A percentile compares a stretch with the other conserved stretches of the same genome.
Conservation (phyloP, 2,329 filamentous ascomycete species). For the Pestalotiopsis fici region DNA sequence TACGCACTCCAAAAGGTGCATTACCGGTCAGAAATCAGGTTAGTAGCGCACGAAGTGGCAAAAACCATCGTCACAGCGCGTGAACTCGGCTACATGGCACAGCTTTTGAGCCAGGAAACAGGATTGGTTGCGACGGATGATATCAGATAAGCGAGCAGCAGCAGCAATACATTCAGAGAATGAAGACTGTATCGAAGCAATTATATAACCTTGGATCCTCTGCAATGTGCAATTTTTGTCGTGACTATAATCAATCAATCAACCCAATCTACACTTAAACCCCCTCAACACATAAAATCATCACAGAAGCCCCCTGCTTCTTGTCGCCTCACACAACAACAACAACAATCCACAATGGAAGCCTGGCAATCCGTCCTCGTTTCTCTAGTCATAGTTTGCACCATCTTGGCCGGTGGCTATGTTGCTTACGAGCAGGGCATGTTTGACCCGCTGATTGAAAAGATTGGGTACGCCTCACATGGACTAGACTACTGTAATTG, state of each 20-base stretch:
- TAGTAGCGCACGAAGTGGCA: background rate
- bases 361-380: conserved; percentile 8
- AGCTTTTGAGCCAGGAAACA: background rate
- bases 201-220: too few species aligned
- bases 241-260: too few species aligned
- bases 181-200: background rate
- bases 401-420: conserved; percentile 29
- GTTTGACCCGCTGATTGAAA: conserved; percentile 37
- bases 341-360: background rate
- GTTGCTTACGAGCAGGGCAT: conserved; percentile 38
- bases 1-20: background rate
- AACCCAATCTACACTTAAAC: too few species aligned
- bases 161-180: background rate
- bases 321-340: background rate
- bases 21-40: background rate
- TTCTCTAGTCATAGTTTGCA: conserved; percentile 9
- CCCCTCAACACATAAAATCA: too few species aligned
- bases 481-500: background rate
- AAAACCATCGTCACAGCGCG: background rate
- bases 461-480: conserved; percentile 26
- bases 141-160: background rate
- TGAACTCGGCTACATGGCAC: background rate
- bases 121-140: background rate
- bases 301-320: too few species aligned
- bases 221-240: too few species aligned